Conservation (phyloP, 2,329 filamentous ascomycete species). For the Sporothrix variecibatus region DNA sequence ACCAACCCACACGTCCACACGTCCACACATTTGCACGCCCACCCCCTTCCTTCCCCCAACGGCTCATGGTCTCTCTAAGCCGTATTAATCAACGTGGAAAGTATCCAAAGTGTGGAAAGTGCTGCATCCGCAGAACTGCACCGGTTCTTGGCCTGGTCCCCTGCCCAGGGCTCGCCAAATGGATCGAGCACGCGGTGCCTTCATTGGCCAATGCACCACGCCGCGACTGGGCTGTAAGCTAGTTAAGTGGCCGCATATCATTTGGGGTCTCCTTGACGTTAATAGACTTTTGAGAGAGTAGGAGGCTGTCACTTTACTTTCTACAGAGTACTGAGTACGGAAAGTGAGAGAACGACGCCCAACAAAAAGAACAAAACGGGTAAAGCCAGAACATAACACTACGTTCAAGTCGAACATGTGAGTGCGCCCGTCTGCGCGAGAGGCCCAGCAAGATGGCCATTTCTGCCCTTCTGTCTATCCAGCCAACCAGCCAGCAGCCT, state of each 20-base stretch:
- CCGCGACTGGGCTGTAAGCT: conserved; percentile 3
- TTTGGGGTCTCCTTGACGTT: neutral
- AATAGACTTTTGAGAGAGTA: neutral
- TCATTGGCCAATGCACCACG: conserved; percentile 30
- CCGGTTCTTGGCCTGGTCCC: conserved; percentile 6
- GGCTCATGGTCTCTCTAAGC: neutral
- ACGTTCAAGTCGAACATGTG: conserved; percentile 8
- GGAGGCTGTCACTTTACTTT: neutral
- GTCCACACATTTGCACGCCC: neutral
- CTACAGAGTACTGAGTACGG: no score
- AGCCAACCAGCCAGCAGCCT: conserved; percentile 14
- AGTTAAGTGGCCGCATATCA: conserved; percentile 2
- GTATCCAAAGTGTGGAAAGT: neutral
- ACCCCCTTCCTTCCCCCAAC: conserved; percentile 5
- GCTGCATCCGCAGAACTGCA: neutral
- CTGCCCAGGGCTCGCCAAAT: conserved; percentile 22
- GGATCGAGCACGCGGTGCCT: conserved; percentile 30
- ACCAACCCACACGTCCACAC: no score
- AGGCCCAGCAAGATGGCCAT: neutral
- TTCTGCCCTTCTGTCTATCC: neutral
- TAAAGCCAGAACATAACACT: neutral
- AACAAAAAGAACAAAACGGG: neutral
- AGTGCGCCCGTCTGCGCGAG: neutral
- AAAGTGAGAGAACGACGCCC: neutral
- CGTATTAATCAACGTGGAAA: neutral